Conservation (phyloP, 2,329 filamentous ascomycete species). For the Rhinocladiella similis region DNA sequence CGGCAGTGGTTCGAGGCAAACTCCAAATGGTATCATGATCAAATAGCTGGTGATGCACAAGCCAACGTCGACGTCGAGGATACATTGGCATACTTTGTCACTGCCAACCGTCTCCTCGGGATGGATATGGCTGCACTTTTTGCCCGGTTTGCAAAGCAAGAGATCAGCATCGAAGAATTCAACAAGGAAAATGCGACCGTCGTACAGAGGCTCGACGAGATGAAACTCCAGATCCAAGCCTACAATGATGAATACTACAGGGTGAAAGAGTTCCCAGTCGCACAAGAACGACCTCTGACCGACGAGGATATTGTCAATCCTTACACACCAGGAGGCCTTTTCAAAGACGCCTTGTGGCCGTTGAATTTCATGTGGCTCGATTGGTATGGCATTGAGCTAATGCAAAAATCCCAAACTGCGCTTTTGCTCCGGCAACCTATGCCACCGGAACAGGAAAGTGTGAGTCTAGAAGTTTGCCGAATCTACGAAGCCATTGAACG, state of each 20-base stretch:
- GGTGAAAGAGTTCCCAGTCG: conserved; percentile 63
- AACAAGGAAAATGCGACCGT: conserved; percentile 59
- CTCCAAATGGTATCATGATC: conserved; percentile 62
- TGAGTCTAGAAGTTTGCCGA: conserved; percentile 71
- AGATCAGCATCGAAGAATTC: conserved; percentile 67
- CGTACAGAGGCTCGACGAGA: conserved; percentile 41
- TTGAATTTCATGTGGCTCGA: conserved; percentile 75
- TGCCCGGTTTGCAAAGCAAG: conserved; percentile 59
- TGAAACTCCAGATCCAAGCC: conserved; percentile 58
- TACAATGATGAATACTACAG: conserved; percentile 63
- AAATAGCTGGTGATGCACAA: conserved; percentile 58
- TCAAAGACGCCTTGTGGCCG: conserved; percentile 68
- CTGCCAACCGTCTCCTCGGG: conserved; percentile 69
- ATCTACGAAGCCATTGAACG: conserved; percentile 76
- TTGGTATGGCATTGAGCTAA: conserved; percentile 74
- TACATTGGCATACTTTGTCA: conserved; percentile 67
- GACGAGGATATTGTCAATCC: conserved; percentile 72
- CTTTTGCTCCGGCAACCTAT: conserved; percentile 54
- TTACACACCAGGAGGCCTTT: conserved; percentile 68
- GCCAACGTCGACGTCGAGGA: conserved; percentile 56
- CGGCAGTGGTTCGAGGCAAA: conserved; percentile 75
- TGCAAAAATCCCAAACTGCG: conserved; percentile 75
- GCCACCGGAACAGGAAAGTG: conserved; percentile 55
- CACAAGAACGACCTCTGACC: conserved; percentile 45
- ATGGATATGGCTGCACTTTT: conserved; percentile 80